Percentiles rank a stretch among this genome's conserved stretches.
Evolutionary conservation across 2,329 filamentous ascomycete species (phyloP).

Genomic region (Cercospora sp.): DNA sequence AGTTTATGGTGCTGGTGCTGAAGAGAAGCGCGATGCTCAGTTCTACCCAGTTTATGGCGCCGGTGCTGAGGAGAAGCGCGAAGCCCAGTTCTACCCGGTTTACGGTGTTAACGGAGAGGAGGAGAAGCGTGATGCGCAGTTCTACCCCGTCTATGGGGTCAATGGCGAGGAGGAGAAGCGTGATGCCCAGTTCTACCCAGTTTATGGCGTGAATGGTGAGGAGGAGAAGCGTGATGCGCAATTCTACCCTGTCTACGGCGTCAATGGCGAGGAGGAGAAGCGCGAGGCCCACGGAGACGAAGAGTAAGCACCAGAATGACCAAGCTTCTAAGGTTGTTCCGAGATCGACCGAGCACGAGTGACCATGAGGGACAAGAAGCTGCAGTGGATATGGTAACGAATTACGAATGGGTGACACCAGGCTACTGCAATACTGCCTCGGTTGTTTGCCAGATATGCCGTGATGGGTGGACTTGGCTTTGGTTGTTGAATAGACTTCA

Average conservation of each 20-base stretch:
- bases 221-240: slow-evolving; percentile 2
- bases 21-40: background rate
- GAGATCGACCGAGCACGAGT: background rate
- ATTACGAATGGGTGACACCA: background rate
- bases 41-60: too few relatives aligned
- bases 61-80: too few relatives aligned
- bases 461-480: background rate
- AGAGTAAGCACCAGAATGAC: background rate
- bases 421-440: background rate
- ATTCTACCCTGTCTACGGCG: background rate
- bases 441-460: background rate
- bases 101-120: too few relatives aligned
- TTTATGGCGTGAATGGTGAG: background rate
- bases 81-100: too few relatives aligned
- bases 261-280: background rate
- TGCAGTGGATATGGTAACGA: background rate
- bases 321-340: background rate
- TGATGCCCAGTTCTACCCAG: background rate
- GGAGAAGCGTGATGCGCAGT: background rate
- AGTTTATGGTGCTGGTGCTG: background rate
- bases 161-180: background rate
- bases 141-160: background rate
- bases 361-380: background rate
- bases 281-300: background rate
- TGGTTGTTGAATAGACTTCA: background rate